These are phyloP conservation scores for Skeletonema grethae DNA, from an alignment of 108 stramenopile genomes.

Conservation along the genomic window DNA sequence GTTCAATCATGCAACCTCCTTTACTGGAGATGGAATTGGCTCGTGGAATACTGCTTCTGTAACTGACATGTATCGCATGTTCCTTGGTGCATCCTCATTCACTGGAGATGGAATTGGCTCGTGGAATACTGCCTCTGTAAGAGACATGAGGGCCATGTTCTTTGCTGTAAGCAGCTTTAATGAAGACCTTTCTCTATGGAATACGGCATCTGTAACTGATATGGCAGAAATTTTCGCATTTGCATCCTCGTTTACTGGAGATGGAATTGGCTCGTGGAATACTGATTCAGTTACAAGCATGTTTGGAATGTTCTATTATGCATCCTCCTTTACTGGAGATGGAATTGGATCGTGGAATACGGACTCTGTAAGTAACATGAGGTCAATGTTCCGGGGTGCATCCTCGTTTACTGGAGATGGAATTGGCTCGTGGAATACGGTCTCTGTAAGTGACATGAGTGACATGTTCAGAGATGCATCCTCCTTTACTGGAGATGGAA, in stretches of 20 bases:
- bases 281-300: too few species aligned
- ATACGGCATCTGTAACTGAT: not conserved
- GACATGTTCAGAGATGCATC: not conserved
- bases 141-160: not conserved
- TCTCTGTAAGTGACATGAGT: conserved; percentile 7
- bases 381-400: conserved; percentile 7
- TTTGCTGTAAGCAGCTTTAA: too few species aligned
- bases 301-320: not conserved
- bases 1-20: too few species aligned
- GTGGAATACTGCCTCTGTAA: conserved; percentile 15
- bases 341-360: not conserved
- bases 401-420: conserved; percentile 15
- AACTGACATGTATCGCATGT: conserved; percentile 8
- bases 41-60: not conserved
- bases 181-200: not conserved
- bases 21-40: too few species aligned
- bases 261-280: conserved; percentile 7
- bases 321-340: too few species aligned
- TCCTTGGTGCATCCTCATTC: conserved; percentile 19
- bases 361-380: not conserved
- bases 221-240: conserved; percentile 5
- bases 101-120: not conserved
- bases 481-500: too few species aligned
- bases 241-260: conserved; percentile 20
- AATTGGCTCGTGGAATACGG: conserved; percentile 6